Evolutionary conservation across 2,329 filamentous ascomycete genomes (phyloP), one percentile per base, ranked within the genome.

Genomic region (Bertia moriformis): DNA sequence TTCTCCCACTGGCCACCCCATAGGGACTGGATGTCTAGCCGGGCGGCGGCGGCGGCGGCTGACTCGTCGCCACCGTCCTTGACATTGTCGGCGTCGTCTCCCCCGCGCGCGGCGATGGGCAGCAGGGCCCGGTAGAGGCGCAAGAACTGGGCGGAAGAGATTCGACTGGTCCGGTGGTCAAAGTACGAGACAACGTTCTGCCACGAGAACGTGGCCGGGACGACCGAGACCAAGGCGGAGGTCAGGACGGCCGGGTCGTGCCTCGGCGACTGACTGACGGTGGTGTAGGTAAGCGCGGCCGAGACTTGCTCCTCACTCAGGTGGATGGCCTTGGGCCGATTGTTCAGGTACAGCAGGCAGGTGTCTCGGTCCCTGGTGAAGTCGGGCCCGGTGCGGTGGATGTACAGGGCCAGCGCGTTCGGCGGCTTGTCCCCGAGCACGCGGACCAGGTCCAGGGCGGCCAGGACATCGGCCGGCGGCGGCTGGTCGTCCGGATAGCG

Each of bases 1-100:
- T 93, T 76, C 45, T 80, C 76, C 89, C 93, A 98, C 44, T 74
- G 22, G 50, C 88, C 88, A 42, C 88, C 88, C 88, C 91, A 96
- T 17, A 98, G 66, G 29, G 70, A 71, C 55, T 95, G 87, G 35
- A 98, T 81, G 53, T 95, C 85, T 48, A 96, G 77, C 18, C 65
- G 64, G 14, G 70, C 63, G 37, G 72, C 64, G 7, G 65, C 59
- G 14, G 70, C 66, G 39, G 63, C 62, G n/a, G n/a, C n/a, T n/a
- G n/a, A n/a, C n/a, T n/a, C n/a, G 4, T 62, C 57, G 2, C n/a
- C n/a, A n/a, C n/a, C n/a, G n/a, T n/a, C n/a, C n/a, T n/a, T n/a
- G n/a, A n/a, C n/a, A n/a, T n/a, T n/a, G n/a, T n/a, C n/a, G n/a
- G n/a, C n/a, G n/a, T n/a, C n/a, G n/a, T n/a, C n/a, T n/a, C n/a